Percentiles rank a stretch among this genome's conserved stretches.
These are phyloP conservation scores for Ganoderma resinaceum DNA, from an alignment of 1,284 basidiomycete genomes.

Conservation along the genomic window DNA sequence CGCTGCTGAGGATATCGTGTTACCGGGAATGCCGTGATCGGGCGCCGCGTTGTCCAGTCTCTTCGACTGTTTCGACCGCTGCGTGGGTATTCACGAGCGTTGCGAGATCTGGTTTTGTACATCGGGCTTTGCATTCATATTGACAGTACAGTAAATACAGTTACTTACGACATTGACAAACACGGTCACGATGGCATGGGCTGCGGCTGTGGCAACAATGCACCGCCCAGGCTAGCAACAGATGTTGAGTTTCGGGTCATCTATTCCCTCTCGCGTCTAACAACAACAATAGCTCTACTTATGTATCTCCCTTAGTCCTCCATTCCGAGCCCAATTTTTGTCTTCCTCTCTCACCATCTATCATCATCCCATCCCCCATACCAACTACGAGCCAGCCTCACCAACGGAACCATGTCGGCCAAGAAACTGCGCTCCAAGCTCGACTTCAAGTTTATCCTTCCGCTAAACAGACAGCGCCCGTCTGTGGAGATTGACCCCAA, in stretches of 20 bases:
- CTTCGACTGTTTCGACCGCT: too few species aligned
- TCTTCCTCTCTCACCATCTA: neutral
- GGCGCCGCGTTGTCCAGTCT: too few species aligned
- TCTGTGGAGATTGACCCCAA: conserved; percentile 18
- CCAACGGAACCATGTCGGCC: conserved; percentile 26
- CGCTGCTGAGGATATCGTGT: too few species aligned
- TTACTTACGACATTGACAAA: neutral
- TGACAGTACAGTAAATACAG: too few species aligned
- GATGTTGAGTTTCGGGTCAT: neutral
- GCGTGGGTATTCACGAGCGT: too few species aligned
- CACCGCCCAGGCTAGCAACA: conserved; percentile 14
- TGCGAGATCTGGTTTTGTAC: neutral
- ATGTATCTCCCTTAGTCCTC: neutral
- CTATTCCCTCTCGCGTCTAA: conserved; percentile 1
- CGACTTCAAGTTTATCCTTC: conserved; percentile 29
- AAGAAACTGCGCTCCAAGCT: conserved; percentile 34
- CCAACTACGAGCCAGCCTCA: neutral
- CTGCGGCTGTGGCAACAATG: conserved; percentile 17
- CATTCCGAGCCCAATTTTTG: neutral
- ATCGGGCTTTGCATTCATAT: neutral
- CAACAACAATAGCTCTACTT: conserved; percentile 7
- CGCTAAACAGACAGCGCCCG: conserved; percentile 12
- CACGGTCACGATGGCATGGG: neutral
- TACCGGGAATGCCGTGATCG: too few species aligned
- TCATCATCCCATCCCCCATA: neutral